These are phyloP conservation scores for Chlorella sp. DNA, from an alignment of 139 green algal genomes.

Conservation along the genomic window DNA sequence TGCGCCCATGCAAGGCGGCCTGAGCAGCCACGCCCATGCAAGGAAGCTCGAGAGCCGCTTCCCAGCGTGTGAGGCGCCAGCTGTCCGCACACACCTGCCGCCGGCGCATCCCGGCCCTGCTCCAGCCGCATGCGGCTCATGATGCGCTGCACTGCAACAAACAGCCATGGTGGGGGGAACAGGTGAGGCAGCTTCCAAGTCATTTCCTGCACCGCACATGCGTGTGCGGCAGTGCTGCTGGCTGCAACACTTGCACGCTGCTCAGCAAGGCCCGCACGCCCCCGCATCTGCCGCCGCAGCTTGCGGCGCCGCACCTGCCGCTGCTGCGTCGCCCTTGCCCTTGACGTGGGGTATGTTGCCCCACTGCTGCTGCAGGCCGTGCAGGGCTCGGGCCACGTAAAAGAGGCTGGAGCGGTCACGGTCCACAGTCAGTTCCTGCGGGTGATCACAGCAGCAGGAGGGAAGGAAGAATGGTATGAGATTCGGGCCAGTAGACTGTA, in stretches of 20 bases:
- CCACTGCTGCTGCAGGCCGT: conserved; percentile 77
- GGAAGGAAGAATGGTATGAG: no score
- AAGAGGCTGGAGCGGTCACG: conserved; percentile 77
- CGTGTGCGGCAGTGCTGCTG: no score
- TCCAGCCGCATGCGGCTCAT: conserved; percentile 75
- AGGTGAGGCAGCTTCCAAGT: neutral
- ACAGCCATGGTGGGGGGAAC: no score
- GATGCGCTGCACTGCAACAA: conserved; percentile 70
- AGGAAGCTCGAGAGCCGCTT: no score
- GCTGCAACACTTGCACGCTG: no score
- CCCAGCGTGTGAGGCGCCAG: no score
- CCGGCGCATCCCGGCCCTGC: conserved; percentile 44
- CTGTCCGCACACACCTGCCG: neutral
- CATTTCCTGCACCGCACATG: neutral
- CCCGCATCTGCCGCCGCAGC: neutral
- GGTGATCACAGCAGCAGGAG: no score
- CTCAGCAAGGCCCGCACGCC: neutral
- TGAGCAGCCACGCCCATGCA: no score
- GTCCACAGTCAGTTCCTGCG: conserved; percentile 68
- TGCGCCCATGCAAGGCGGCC: no score
- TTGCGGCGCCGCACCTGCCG: conserved; percentile 22
- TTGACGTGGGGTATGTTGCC: conserved; percentile 72
- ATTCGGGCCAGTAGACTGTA: no score
- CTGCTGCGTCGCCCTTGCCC: conserved; percentile 77
- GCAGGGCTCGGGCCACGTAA: conserved; percentile 72